A percentile compares a stretch with the other conserved stretches of the same genome.
phyloP scores from a whole-genome alignment of 306 rosid species.

The Sicyos baderoa region DNA sequence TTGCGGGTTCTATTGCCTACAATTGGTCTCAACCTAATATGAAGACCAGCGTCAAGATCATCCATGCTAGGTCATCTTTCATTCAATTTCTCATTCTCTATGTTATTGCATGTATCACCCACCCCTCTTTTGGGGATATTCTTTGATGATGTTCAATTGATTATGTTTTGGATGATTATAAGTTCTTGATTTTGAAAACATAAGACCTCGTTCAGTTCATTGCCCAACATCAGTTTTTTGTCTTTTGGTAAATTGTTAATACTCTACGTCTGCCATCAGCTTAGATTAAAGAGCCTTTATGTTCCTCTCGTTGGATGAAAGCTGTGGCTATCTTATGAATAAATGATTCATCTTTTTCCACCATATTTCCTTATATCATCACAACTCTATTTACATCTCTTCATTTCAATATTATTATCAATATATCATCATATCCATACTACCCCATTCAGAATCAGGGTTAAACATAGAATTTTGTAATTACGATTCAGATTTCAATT shows the following conservation, averaged over 20 bases:
- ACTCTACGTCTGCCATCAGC: not conserved
- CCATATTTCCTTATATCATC: not conserved
- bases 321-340: not conserved
- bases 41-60: constrained; percentile 89
- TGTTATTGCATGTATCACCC: not conserved
- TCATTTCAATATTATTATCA: not conserved
- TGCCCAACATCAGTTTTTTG: not conserved
- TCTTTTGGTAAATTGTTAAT: not conserved
- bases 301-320: not conserved
- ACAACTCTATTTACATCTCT: not conserved
- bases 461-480: not conserved
- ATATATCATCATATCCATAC: not conserved
- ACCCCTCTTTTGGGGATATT: constrained; percentile 5
- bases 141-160: not conserved
- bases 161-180: too few relatives aligned
- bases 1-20: constrained; percentile 81
- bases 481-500: not conserved
- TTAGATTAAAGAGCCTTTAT: not conserved
- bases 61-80: constrained; percentile 63
- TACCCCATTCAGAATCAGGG: not conserved
- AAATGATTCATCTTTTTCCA: not conserved
- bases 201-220: not conserved
- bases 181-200: too few relatives aligned
- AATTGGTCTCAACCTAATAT: constrained; percentile 93
- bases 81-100: not conserved